Evolutionary conservation across 2,329 filamentous ascomycete genomes (phyloP), one percentile per base, ranked within the genome.

Genomic region (Alternaria brassicae): DNA sequence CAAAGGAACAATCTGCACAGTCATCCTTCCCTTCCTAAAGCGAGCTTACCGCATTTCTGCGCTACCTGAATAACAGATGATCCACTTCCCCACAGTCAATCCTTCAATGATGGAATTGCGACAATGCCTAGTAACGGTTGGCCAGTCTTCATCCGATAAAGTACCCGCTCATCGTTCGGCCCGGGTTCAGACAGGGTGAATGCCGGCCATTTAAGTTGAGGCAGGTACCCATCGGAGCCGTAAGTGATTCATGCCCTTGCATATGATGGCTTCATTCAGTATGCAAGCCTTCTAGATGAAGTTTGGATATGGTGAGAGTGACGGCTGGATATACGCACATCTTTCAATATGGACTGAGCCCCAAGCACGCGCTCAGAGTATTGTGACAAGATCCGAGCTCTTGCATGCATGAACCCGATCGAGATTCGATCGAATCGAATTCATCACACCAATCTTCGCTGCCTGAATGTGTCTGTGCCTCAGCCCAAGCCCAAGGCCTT

Each of bases 191-290:
- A 21, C 8, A 48, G 39, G 27, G 12, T 13, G 19, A 30, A 32
- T 36, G 30, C n/a, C 49, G 36, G 4, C 23, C 36, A 15, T 47
- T 39, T 28, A 25, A 12, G 25, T 25, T 21, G 25, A 55, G 47
- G 50, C 56, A 55, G 56, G 56, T 42, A 58, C 56, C 50, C 36
- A 53, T n/a, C 27, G 34, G 23, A 53, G 40, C 40, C 17, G 21
- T 21, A 40, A 32, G 17, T 50, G 28, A 44, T 55, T 15, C 30
- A 41, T 39, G 51, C 52, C 12, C 27, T 23, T 34, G 17, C 42
- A 13, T 27, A 27, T 17, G 36, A 48, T 40, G 27, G 7, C 19
- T 54, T 32, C 25, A 23, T 1, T 17, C 19, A 30, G 2, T n/a
- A 50, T 49, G 51, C 51, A 49, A 27, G 50, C 12, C 6, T 48